These are phyloP conservation scores for Kodamaea leandrae DNA, from an alignment of 805 yeast genomes.

Conservation along the genomic window DNA sequence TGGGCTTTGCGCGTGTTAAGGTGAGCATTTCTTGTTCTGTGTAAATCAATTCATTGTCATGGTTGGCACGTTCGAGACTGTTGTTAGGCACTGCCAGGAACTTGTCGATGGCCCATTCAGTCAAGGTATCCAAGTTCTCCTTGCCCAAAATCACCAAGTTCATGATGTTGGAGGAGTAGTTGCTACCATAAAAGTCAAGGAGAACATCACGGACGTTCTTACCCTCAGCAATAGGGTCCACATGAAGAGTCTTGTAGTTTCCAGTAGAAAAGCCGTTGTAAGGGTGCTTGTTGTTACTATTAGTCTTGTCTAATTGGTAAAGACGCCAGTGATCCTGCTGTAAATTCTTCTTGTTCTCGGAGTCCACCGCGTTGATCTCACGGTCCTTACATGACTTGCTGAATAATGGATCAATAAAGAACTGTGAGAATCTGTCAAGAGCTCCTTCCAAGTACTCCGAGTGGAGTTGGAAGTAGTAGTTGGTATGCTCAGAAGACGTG, in stretches of 20 bases:
- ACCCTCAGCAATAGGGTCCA: conserved; percentile 56
- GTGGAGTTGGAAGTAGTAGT: conserved; percentile 84
- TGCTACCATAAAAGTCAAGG: conserved; percentile 65
- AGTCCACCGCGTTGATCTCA: conserved; percentile 91
- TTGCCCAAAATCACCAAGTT: conserved; percentile 80
- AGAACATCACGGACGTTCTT: conserved; percentile 79
- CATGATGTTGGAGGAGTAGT: conserved; percentile 88
- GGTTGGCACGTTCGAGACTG: conserved; percentile 43
- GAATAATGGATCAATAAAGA: conserved; percentile 84
- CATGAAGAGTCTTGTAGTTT: conserved; percentile 69
- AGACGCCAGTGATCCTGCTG: conserved; percentile 89
- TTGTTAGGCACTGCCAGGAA: conserved; percentile 64
- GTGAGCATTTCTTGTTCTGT: conserved; percentile 48
- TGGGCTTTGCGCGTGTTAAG: conserved; percentile 69
- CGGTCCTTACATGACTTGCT: conserved; percentile 74
- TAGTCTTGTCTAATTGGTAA: conserved; percentile 75
- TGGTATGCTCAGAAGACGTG: conserved; percentile 85
- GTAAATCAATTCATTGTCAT: conserved; percentile 48
- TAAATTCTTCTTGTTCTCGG: conserved; percentile 91
- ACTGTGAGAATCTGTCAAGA: conserved; percentile 87
- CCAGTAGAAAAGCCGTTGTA: conserved; percentile 90
- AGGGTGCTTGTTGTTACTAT: conserved; percentile 76
- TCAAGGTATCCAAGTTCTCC: conserved; percentile 69
- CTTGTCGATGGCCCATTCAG: conserved; percentile 64
- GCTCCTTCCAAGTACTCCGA: conserved; percentile 80